A percentile compares a stretch with the other conserved stretches of the same genome.
Conservation (phyloP, 768 basidiomycete species). For the Boletus speciosus region DNA sequence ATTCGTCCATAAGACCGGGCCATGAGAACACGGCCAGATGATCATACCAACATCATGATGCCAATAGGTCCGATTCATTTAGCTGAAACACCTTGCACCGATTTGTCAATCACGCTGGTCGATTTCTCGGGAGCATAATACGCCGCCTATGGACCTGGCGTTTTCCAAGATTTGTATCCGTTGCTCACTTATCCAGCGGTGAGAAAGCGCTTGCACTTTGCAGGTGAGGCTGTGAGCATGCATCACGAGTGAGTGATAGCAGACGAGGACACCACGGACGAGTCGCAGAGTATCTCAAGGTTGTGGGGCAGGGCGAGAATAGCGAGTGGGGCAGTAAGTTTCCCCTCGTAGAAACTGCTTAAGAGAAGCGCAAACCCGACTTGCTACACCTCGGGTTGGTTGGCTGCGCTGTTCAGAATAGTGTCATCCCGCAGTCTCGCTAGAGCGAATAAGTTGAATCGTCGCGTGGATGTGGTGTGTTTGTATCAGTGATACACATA, state of each 20-base stretch:
- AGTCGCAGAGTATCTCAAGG: constrained; percentile 13
- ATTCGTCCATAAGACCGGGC: neutral
- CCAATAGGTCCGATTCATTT: neutral
- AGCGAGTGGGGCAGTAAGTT: constrained; percentile 22
- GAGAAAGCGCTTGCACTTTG: constrained; percentile 6
- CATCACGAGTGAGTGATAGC: constrained; percentile 29
- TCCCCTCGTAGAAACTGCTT: neutral
- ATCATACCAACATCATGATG: no score
- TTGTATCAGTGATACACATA: neutral
- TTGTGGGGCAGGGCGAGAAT: constrained; percentile 15
- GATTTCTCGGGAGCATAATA: constrained; percentile 30
- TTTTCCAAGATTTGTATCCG: constrained; percentile 32
- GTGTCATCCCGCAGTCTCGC: neutral
- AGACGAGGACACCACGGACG: neutral
- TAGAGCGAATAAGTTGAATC: neutral
- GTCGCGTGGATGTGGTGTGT: neutral
- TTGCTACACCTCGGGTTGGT: constrained; percentile 7
- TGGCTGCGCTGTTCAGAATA: neutral
- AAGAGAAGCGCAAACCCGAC: neutral
- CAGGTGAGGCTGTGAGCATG: constrained; percentile 26
- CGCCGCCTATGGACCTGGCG: constrained; percentile 37
- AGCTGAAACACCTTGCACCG: neutral
- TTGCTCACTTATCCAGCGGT: constrained; percentile 30
- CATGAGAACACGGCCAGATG: neutral
- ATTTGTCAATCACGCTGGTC: neutral